A percentile compares a stretch with the other conserved stretches of the same genome.
phyloP scores from a whole-genome alignment of 139 green algal species.

The Desmodesmus armatus region DNA sequence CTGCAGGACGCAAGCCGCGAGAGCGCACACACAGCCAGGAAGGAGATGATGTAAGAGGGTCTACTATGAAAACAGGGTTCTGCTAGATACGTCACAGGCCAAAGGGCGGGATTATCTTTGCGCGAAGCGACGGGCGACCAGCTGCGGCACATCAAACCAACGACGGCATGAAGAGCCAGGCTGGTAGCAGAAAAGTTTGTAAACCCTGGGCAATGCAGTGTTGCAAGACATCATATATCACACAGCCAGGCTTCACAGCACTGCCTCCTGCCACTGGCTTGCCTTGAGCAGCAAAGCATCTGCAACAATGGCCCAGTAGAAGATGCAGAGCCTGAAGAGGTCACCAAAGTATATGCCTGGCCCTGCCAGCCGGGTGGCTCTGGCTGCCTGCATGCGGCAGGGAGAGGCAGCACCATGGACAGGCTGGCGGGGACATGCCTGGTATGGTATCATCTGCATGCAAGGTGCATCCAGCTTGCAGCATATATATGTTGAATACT shows the following conservation, averaged over 20 bases:
- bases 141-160: too few species aligned
- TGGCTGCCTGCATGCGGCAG: conserved; percentile 24
- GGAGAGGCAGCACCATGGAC: too few species aligned
- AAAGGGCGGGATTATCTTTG: too few species aligned
- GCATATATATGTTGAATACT: background rate
- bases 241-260: background rate
- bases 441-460: too few species aligned
- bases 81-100: too few species aligned
- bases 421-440: background rate
- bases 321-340: conserved; percentile 37
- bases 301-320: conserved; percentile 49
- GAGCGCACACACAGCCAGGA: too few species aligned
- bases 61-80: too few species aligned
- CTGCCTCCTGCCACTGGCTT: background rate
- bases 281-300: conserved; percentile 48
- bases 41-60: too few species aligned
- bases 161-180: too few species aligned
- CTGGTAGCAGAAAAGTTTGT: background rate
- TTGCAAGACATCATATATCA: background rate
- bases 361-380: background rate
- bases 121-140: too few species aligned
- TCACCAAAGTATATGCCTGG: conserved; percentile 20
- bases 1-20: too few species aligned
- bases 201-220: background rate
- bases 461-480: background rate